Conservation (phyloP, 2,329 filamentous ascomycete species). For the Clarireedia hainanense region DNA sequence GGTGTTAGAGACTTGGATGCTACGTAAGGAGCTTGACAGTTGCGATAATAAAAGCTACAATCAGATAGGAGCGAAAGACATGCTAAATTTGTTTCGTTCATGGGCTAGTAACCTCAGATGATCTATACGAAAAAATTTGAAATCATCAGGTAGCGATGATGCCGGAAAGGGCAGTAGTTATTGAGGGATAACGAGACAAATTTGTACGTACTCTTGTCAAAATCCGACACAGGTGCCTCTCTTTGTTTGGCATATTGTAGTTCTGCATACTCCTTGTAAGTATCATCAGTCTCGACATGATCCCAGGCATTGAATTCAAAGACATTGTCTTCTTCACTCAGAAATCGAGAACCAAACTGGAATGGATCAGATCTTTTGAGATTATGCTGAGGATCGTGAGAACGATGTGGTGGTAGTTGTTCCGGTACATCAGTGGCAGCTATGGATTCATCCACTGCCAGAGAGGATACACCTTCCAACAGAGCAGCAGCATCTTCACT, state of each 20-base stretch:
- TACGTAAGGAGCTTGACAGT: conserved; percentile 7
- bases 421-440: conserved; percentile 15
- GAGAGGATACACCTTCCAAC: not conserved
- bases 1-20: conserved; percentile 33
- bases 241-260: conserved; percentile 80
- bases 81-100: conserved; percentile 52
- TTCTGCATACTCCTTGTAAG: conserved; percentile 79
- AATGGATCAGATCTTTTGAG: conserved; percentile 88
- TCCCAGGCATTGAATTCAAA: conserved; percentile 99
- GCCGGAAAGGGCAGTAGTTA: conserved; percentile 11
- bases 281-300: conserved; percentile 86
- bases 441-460: conserved; percentile 16
- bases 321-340: conserved; percentile 79
- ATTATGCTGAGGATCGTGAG: conserved; percentile 47
- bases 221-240: conserved; percentile 79
- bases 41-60: conserved; percentile 21
- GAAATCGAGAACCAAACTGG: conserved; percentile 83
- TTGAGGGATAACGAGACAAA: not conserved
- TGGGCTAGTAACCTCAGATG: conserved; percentile 49
- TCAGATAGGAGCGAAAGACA: conserved; percentile 74
- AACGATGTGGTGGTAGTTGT: conserved; percentile 23
- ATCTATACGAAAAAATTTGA: conserved; percentile 44
- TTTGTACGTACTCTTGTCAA: conserved; percentile 66
- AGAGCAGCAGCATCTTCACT: not conserved
- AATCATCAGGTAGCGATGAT: conserved; percentile 51